Percentiles rank a stretch among this genome's conserved stretches.
These are phyloP conservation scores for Phytophthora sansomeana DNA, from an alignment of 352 stramenopile genomes.

Conservation along the genomic window DNA sequence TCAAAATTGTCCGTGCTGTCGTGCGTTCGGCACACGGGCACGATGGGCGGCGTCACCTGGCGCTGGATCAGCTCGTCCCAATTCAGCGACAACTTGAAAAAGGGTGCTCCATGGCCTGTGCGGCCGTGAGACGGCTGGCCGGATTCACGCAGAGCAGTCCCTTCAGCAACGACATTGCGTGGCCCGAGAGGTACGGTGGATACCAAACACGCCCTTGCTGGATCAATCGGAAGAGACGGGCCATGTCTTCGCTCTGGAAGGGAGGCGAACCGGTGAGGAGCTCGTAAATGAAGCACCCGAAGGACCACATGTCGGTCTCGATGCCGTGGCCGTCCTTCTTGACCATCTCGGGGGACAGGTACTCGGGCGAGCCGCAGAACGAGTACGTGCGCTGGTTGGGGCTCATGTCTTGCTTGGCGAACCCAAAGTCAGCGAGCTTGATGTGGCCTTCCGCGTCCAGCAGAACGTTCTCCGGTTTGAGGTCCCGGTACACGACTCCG, in stretches of 20 bases:
- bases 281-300: constrained; percentile 88
- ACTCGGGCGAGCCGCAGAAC: constrained; percentile 87
- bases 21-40: constrained; percentile 55
- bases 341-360: constrained; percentile 90
- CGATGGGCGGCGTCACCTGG: constrained; percentile 70
- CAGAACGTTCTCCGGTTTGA: constrained; percentile 86
- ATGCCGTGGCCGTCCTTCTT: constrained; percentile 72
- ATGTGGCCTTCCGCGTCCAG: constrained; percentile 80
- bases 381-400: constrained; percentile 70
- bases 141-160: constrained; percentile 61
- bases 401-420: constrained; percentile 77
- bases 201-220: constrained; percentile 70
- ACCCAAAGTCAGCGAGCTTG: constrained; percentile 87
- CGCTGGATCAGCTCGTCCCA: constrained; percentile 75
- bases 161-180: constrained; percentile 58
- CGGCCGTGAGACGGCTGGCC: constrained; percentile 54
- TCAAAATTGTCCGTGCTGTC: constrained; percentile 89
- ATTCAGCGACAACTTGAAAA: constrained; percentile 75
- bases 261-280: constrained; percentile 75
- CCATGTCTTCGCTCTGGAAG: constrained; percentile 75
- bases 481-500: constrained; percentile 63
- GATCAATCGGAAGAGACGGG: constrained; percentile 73
- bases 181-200: constrained; percentile 60
- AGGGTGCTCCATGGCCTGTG: constrained; percentile 73
- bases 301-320: constrained; percentile 89